Conservation (phyloP, 1,284 basidiomycete genomes). For the Ceratobasidium sp. region DNA sequence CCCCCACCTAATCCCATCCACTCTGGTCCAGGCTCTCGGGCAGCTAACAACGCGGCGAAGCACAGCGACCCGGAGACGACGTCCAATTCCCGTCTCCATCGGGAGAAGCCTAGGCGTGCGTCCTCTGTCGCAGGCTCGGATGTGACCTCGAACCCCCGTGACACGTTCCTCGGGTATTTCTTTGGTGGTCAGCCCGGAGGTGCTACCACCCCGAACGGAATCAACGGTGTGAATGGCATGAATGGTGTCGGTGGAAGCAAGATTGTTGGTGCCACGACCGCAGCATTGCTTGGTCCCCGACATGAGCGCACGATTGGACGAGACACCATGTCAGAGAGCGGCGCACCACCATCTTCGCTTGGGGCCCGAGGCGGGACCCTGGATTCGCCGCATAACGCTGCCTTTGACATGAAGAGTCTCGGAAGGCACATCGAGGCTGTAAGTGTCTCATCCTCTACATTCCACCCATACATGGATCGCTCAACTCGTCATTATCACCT, state of each 20-base stretch:
- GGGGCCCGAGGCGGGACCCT: conserved; percentile 68
- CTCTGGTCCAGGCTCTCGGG: neutral
- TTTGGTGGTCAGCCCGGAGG: conserved; percentile 81
- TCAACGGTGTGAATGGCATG: conserved; percentile 34
- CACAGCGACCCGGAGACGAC: conserved; percentile 28
- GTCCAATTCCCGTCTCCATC: neutral
- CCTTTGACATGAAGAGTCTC: conserved; percentile 98
- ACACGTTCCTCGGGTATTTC: conserved; percentile 95
- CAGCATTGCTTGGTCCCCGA: conserved; percentile 39
- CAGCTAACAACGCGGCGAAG: conserved; percentile 48
- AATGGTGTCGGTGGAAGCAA: conserved; percentile 42
- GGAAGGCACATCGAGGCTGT: conserved; percentile 95
- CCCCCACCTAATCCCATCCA: conserved; percentile 48
- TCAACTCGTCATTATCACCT: conserved; percentile 5
- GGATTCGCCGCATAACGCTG: conserved; percentile 79
- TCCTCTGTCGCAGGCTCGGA: conserved; percentile 35
- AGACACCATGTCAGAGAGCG: conserved; percentile 40
- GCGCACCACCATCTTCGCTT: conserved; percentile 15
- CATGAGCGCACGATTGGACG: conserved; percentile 30
- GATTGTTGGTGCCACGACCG: conserved; percentile 35
- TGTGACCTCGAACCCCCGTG: conserved; percentile 64
- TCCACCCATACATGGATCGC: neutral
- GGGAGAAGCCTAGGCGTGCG: conserved; percentile 28
- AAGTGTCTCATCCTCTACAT: conserved; percentile 54
- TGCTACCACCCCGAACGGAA: conserved; percentile 43